Base-by-base conservation (phyloP, 2,329 filamentous ascomycete genomes). In the Pseudogymnoascus sp. region DNA sequence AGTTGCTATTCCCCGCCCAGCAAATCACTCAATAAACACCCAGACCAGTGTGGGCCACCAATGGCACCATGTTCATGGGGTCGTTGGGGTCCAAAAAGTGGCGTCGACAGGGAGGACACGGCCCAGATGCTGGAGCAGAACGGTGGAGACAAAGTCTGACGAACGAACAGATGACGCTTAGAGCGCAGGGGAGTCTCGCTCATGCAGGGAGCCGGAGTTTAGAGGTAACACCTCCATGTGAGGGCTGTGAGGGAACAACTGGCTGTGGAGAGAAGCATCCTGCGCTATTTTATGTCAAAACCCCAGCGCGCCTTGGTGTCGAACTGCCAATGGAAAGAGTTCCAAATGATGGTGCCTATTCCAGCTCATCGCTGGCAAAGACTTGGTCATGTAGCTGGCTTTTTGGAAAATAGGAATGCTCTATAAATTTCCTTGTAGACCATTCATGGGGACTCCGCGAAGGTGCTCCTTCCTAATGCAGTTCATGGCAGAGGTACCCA, bases 261-360 rank as follows among this genome's bases (percentile, higher is more conserved):
- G 43, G 25, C 43, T 54, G 16, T 50, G 43, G n/a, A 18, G 43
- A 30, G 43, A 54, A 28, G n/a, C 6, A 28, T 54, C 9, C 11
- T 54, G 43, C 43, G 43, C 43, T 30, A 28, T 30, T 50, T 54
- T 54, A 54, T 54, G 47, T 35, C 47, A 54, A 54, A 33, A 12
- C 4, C 28, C 11, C 6, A 12, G 47, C 3, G 47, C n/a, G 14
- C 11, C 8, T 18, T 33, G 28, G 2, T 20, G 6, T 18, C 47
- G 16, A 33, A 25, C 16, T 54, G 28, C 47, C 47, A 54, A 54
- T 54, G 47, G 47, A 33, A 33, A 54, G 28, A 12, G 28, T 5
- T 54, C 5, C n/a, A 20, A 28, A 33, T 9, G n/a, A 33, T 54
- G n/a, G 6, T 9, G 4, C 5, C 5, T 54, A 9, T 28, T 54